A percentile compares a stretch with the other conserved stretches of the same genome.
These are phyloP conservation scores for Powellomyces hirtus DNA, from an alignment of 192 early-diverging fungal genomes.

Conservation along the genomic window DNA sequence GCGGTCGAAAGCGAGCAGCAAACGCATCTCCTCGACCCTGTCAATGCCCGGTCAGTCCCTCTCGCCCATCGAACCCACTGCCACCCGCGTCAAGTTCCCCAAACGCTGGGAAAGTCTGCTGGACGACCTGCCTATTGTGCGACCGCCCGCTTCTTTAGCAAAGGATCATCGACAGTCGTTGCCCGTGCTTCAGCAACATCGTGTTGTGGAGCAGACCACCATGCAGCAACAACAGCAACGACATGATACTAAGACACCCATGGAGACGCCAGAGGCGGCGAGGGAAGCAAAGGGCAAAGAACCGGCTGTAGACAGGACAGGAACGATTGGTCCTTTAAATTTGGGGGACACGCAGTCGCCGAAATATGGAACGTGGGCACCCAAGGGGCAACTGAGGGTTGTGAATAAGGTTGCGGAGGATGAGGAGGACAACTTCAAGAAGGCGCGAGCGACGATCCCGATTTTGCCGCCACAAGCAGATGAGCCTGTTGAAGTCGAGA, in stretches of 20 bases:
- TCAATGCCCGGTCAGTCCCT: too few relatives aligned
- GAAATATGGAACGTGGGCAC: neutral
- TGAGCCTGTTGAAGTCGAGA: neutral
- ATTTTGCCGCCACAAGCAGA: too few relatives aligned
- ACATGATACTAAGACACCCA: neutral
- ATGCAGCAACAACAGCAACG: neutral
- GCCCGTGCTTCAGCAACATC: too few relatives aligned
- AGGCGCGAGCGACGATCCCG: neutral
- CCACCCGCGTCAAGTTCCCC: neutral
- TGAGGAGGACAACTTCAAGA: neutral
- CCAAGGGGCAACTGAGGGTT: neutral
- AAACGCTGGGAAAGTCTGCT: conserved; percentile 2
- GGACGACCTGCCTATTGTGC: neutral
- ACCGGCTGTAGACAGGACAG: neutral
- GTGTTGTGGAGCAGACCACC: too few relatives aligned
- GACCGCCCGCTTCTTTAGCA: neutral
- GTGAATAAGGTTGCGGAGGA: neutral
- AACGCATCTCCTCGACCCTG: too few relatives aligned
- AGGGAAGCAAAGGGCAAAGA: neutral
- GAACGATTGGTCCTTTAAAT: neutral
- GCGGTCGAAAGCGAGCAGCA: too few relatives aligned
- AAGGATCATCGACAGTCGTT: neutral
- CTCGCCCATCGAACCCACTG: neutral
- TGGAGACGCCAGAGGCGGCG: neutral
- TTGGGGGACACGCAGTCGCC: neutral